Evolutionary conservation across 768 basidiomycete species (phyloP).

Genomic region (Rhodosporidiobolus odoratus): DNA sequence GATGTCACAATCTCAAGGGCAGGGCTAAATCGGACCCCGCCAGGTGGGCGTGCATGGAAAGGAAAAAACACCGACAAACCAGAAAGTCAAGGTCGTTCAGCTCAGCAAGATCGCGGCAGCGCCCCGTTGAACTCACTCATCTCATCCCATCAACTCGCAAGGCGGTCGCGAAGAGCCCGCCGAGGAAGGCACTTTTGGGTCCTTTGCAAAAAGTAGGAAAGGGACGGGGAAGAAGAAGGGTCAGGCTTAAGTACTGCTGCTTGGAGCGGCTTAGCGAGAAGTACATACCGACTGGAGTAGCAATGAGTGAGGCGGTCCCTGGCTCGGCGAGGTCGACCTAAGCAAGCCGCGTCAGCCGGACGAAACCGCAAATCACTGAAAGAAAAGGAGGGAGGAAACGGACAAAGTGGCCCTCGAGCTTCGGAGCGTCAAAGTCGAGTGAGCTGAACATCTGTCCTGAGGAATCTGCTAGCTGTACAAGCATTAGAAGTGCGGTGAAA

Average conservation of each 20-base stretch:
- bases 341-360: not conserved
- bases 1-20: too few relatives aligned
- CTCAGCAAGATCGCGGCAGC: constrained; percentile 77
- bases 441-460: constrained; percentile 59
- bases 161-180: constrained; percentile 49
- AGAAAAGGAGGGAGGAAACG: not conserved
- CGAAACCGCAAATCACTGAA: too few relatives aligned
- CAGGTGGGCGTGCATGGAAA: not conserved
- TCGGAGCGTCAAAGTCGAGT: constrained; percentile 60
- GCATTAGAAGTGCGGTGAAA: not conserved
- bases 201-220: not conserved
- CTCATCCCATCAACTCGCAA: constrained; percentile 64
- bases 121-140: constrained; percentile 64
- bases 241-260: not conserved
- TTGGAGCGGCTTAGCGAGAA: constrained; percentile 42
- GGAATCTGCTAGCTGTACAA: not conserved
- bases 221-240: not conserved
- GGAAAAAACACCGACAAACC: constrained; percentile 41
- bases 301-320: constrained; percentile 66
- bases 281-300: constrained; percentile 60
- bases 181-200: constrained; percentile 24
- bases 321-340: constrained; percentile 60
- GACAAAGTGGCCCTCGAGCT: constrained; percentile 67
- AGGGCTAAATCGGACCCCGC: not conserved
- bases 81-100: constrained; percentile 66